A percentile compares a stretch with the other conserved stretches of the same genome.
phyloP scores from a whole-genome alignment of 1,284 basidiomycete species.

The Sporisorium graminicola region DNA sequence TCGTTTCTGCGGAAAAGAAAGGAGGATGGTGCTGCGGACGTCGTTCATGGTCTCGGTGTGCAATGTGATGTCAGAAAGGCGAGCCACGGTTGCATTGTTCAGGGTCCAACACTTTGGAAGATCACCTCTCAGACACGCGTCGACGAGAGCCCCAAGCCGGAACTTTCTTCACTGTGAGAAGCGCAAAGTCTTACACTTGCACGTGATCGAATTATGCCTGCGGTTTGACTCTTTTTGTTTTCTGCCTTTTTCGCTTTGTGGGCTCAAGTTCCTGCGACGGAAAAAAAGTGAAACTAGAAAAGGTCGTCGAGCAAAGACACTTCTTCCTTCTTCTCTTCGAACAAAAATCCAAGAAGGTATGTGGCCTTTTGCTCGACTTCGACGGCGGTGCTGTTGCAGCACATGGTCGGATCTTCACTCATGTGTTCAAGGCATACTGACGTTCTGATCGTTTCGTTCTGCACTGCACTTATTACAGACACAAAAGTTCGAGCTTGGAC shows the following conservation, averaged over 20 bases:
- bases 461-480: conserved; percentile 26
- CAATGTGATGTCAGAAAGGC: conserved; percentile 19
- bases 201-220: conserved; percentile 10
- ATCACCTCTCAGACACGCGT: conserved; percentile 15
- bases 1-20: background rate
- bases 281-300: conserved; percentile 27
- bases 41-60: background rate
- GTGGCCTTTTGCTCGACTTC: conserved; percentile 14
- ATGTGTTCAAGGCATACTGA: background rate
- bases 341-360: conserved; percentile 60
- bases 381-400: background rate
- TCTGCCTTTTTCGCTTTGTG: conserved; percentile 12
- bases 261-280: background rate
- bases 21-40: background rate
- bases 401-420: background rate
- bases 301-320: conserved; percentile 7
- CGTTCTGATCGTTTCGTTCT: background rate
- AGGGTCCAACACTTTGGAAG: conserved; percentile 30
- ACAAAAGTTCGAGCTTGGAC: conserved; percentile 61
- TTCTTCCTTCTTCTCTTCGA: conserved; percentile 48
- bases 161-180: background rate
- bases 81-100: conserved; percentile 1
- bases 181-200: conserved; percentile 14
- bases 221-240: background rate
- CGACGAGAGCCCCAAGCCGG: background rate